A percentile compares a stretch with the other conserved stretches of the same genome.
Conservation (phyloP, 768 basidiomycete species). For the Collybiopsis luxurians region DNA sequence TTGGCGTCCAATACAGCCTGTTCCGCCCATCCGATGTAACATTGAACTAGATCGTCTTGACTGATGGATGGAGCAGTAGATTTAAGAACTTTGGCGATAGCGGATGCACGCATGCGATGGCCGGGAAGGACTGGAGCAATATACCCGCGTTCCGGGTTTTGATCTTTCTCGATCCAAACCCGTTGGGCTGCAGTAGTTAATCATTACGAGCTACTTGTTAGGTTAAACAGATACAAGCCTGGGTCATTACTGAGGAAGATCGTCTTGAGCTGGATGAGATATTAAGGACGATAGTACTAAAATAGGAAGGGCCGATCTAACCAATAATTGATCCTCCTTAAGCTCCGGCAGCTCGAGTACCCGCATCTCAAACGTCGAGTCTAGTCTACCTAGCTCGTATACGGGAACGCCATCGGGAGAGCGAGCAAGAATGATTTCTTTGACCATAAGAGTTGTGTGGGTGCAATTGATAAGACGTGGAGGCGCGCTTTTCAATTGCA, state of each 20-base stretch:
- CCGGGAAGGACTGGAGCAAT: neutral
- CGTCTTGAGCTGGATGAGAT: neutral
- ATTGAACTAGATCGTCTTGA: neutral
- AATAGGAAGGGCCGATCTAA: neutral
- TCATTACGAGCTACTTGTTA: no score
- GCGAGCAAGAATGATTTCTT: neutral
- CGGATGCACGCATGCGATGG: neutral
- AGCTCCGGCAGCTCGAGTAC: neutral
- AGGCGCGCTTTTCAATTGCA: no score
- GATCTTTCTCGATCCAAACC: no score
- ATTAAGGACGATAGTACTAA: neutral
- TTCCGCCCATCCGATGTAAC: neutral
- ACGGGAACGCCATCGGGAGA: neutral
- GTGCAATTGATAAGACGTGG: neutral
- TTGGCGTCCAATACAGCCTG: neutral
- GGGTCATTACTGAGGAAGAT: neutral
- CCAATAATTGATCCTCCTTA: neutral
- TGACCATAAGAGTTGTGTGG: neutral
- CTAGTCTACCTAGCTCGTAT: neutral
- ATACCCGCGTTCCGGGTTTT: no score
- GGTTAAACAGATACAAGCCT: neutral
- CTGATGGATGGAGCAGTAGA: neutral
- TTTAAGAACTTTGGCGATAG: neutral
- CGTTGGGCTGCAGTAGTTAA: no score
- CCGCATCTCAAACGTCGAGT: neutral